These are phyloP conservation scores for Globisporangium alternatum DNA, from an alignment of 352 stramenopile genomes.

Conservation along the genomic window DNA sequence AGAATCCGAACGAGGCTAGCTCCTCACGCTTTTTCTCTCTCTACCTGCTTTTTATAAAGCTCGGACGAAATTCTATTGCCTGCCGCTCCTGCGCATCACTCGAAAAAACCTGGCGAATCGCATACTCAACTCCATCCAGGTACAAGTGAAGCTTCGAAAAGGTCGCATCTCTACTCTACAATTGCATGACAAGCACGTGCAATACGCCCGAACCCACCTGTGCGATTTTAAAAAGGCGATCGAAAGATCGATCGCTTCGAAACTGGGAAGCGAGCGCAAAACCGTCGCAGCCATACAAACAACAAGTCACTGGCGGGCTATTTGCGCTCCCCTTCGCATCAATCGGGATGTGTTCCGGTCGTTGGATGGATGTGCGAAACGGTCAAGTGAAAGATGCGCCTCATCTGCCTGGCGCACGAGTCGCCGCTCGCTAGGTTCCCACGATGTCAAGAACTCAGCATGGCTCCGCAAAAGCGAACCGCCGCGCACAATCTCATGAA, in stretches of 20 bases:
- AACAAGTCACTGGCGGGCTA: background rate
- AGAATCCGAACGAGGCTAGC: slow-evolving; percentile 4
- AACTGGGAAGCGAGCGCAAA: background rate
- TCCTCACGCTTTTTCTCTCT: slow-evolving; percentile 10
- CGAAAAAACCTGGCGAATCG: background rate
- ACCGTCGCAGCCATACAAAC: slow-evolving; percentile 3
- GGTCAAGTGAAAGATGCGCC: slow-evolving; percentile 1
- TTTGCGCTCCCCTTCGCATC: slow-evolving; percentile 4
- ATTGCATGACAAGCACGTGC: background rate
- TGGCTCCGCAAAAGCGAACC: too few species aligned
- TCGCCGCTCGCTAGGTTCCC: background rate
- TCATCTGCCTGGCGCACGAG: slow-evolving; percentile 6
- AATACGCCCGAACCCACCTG: background rate
- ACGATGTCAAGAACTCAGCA: background rate
- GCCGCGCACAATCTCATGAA: too few species aligned
- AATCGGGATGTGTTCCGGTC: background rate
- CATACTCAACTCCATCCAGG: background rate
- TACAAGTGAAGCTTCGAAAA: background rate
- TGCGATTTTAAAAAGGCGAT: background rate
- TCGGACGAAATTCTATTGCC: slow-evolving; percentile 11
- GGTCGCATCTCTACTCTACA: background rate
- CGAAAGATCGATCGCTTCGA: slow-evolving; percentile 7
- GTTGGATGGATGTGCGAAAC: slow-evolving; percentile 1
- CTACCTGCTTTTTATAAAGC: slow-evolving; percentile 10
- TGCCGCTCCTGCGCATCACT: background rate